Evolutionary conservation across 2,329 filamentous ascomycete species (phyloP).

Genomic region (Phaeophleospora eucalypticola): DNA sequence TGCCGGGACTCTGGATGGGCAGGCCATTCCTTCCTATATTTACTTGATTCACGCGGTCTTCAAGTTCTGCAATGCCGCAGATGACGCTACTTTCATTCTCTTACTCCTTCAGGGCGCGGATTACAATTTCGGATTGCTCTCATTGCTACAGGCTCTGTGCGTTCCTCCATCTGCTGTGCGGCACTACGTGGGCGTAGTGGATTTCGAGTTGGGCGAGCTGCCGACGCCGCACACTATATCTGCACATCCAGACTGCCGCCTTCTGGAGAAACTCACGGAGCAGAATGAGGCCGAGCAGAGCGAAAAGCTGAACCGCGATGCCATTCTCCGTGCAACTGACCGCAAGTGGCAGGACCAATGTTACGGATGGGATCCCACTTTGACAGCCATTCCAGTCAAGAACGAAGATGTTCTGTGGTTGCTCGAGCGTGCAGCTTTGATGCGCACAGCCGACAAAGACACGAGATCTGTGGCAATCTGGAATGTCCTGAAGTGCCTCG

Average conservation of each 20-base stretch:
- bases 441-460: background rate
- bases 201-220: conserved; percentile 2
- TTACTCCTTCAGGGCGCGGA: conserved; percentile 3
- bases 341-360: background rate
- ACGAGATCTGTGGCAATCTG: background rate
- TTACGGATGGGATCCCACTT: background rate
- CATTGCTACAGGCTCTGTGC: conserved; percentile 3
- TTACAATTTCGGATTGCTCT: background rate
- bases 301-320: too few relatives aligned
- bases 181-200: conserved; percentile 7
- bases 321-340: background rate
- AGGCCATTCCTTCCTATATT: conserved; percentile 25
- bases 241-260: background rate
- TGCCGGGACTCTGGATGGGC: conserved; percentile 21
- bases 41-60: background rate
- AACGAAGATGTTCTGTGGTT: background rate
- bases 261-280: background rate
- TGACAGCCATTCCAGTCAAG: background rate
- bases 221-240: too few relatives aligned
- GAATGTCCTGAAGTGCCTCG: background rate
- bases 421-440: background rate
- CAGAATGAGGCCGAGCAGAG: background rate
- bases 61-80: background rate
- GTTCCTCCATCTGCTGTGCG: conserved; percentile 1
- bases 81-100: background rate